These are phyloP conservation scores for Meripilus lineatus DNA, from an alignment of 1,284 basidiomycete species.

Conservation along the genomic window DNA sequence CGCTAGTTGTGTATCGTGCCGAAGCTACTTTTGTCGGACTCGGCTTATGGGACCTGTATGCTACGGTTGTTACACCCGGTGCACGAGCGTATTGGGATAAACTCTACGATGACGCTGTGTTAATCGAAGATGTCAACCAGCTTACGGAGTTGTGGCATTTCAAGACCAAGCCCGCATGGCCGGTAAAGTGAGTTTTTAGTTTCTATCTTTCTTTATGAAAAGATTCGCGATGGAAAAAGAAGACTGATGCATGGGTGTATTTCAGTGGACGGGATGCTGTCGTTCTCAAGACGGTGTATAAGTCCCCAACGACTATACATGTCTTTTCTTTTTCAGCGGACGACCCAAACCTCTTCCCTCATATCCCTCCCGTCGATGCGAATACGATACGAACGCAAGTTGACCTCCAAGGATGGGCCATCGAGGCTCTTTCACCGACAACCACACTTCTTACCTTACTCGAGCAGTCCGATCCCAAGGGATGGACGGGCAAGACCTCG, in stretches of 20 bases:
- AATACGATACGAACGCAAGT: slow-evolving; percentile 91
- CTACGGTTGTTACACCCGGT: slow-evolving; percentile 81
- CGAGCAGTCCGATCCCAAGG: slow-evolving; percentile 96
- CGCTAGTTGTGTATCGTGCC: slow-evolving; percentile 92
- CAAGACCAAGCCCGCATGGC: slow-evolving; percentile 88
- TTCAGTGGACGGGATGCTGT: slow-evolving; percentile 85
- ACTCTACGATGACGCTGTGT: slow-evolving; percentile 76
- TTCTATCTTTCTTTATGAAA: too few relatives aligned
- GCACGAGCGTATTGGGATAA: slow-evolving; percentile 88
- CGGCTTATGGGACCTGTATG: slow-evolving; percentile 94
- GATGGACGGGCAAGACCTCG: slow-evolving; percentile 94
- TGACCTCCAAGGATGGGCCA: slow-evolving; percentile 95
- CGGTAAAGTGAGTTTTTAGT: slow-evolving; percentile 66
- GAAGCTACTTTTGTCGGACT: slow-evolving; percentile 98
- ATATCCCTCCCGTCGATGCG: slow-evolving; percentile 66
- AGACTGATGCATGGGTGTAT: slow-evolving; percentile 8
- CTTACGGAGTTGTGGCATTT: slow-evolving; percentile 90
- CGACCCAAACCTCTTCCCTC: slow-evolving; percentile 82
- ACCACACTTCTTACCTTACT: slow-evolving; percentile 93
- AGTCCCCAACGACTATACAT: slow-evolving; percentile 93
- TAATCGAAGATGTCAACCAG: slow-evolving; percentile 90
- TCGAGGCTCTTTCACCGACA: slow-evolving; percentile 92
- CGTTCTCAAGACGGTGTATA: slow-evolving; percentile 93
- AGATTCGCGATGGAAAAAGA: too few relatives aligned
- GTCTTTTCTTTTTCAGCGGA: slow-evolving; percentile 95